Evolutionary conservation across 139 green algal species (phyloP).

Genomic region (Ettlia oleoabundans): DNA sequence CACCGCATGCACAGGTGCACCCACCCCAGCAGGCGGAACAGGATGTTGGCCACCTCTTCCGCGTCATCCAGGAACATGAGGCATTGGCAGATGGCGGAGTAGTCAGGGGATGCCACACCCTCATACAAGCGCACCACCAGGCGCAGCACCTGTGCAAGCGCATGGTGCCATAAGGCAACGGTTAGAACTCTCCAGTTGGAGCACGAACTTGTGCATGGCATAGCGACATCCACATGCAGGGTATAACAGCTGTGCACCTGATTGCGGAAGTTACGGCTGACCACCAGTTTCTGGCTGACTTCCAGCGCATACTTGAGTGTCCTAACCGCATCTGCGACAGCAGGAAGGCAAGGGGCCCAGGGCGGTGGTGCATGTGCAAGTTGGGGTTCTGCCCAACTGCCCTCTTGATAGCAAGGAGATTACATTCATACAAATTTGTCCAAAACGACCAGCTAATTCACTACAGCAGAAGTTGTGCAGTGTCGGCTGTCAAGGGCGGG

Average conservation of each 20-base stretch:
- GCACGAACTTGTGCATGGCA: too few species aligned
- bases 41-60: conserved; percentile 80
- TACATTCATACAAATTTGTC: too few species aligned
- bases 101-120: conserved; percentile 69
- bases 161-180: background rate
- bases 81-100: conserved; percentile 89
- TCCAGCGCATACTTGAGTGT: conserved; percentile 86
- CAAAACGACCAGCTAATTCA: too few species aligned
- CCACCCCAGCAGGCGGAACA: conserved; percentile 77
- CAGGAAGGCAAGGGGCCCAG: too few species aligned
- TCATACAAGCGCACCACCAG: conserved; percentile 86
- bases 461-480: too few species aligned
- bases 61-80: conserved; percentile 92
- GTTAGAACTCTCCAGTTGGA: too few species aligned
- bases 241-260: too few species aligned
- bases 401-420: too few species aligned
- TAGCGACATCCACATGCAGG: too few species aligned
- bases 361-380: too few species aligned
- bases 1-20: background rate
- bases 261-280: conserved; percentile 84
- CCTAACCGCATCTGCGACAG: conserved; percentile 10
- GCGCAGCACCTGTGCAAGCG: conserved; percentile 72
- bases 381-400: too few species aligned
- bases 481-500: too few species aligned
- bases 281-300: conserved; percentile 83